phyloP scores from a whole-genome alignment of 768 basidiomycete species.

The Boletus pseudo-olivaceus region DNA sequence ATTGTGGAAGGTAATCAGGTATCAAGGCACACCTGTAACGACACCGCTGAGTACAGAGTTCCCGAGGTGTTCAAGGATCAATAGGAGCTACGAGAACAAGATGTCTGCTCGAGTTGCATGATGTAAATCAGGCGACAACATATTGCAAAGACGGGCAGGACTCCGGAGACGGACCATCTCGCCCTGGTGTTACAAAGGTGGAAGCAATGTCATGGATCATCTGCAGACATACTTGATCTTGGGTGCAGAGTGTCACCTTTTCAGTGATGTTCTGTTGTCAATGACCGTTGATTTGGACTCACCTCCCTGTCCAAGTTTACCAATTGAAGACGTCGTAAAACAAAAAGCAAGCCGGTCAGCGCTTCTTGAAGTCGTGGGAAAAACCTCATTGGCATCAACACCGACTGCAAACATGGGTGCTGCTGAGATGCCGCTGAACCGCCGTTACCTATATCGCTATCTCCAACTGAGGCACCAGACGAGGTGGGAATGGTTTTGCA shows the following conservation, averaged over 20 bases:
- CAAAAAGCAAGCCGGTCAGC: background rate
- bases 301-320: slow-evolving; percentile 1
- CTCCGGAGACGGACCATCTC: too few relatives aligned
- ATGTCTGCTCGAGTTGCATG: too few relatives aligned
- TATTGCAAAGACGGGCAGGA: background rate
- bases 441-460: background rate
- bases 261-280: background rate
- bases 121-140: background rate
- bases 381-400: background rate
- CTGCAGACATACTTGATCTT: background rate
- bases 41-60: too few relatives aligned
- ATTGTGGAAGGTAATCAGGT: background rate
- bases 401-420: too few relatives aligned
- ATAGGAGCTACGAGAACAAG: too few relatives aligned
- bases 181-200: background rate
- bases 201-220: too few relatives aligned
- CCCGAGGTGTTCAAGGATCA: too few relatives aligned
- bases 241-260: background rate
- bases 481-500: background rate
- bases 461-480: background rate
- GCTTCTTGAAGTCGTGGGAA: background rate
- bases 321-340: background rate
- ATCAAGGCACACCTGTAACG: too few relatives aligned
- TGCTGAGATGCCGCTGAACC: too few relatives aligned
- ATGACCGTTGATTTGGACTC: background rate